Base-by-base conservation (phyloP, 2,329 filamentous ascomycete species). In the Didymella arachidicola region DNA sequence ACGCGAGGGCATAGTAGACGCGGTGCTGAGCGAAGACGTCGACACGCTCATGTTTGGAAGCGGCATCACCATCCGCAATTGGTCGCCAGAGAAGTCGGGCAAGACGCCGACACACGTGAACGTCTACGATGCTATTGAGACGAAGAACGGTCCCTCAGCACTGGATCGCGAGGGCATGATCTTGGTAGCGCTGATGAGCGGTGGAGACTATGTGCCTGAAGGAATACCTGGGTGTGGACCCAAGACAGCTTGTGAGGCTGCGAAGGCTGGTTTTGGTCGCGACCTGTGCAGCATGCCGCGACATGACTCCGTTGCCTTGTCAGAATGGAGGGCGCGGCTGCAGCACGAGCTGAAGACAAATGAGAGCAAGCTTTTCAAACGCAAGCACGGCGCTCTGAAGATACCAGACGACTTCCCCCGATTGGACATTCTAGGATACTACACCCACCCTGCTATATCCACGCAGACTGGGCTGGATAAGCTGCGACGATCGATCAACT, bases 31-130 rank as follows among this genome's bases (percentile, higher is more conserved):
- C 75, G 93, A 99, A 75, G 95, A 99, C 80, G 93, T 97, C 42
- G 95, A 99, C 74, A 95, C 94, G 2, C 86, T 98, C 69, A 98
- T 98, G 94, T 98, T 98, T 79, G 95, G 95, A 1, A 95, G 92
- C 63, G 88, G 86, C 0, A 79, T 87, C 36, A 94, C 90, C 0
- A 79, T 97, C 41, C 85, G 92, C 49, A 94, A 92, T 69, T 97
- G 92, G 88, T 91, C 91, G 0, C 84, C 90, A 3, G 92, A 96
- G 72, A 83, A 81, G 43, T 83, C 81, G n/a, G 85, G 82, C 67
- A 90, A 89, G 61, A 81, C 79, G 0, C 91, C 93, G 0, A 97
- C 94, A 0, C 95, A 98, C 71, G 89, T 98, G 52, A 91, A 89
- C 42, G 80, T 96, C 46, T 96, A 97, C 73, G 86, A 92, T 56